Percentiles rank a stretch among this genome's conserved stretches.
Conservation (phyloP, 306 rosid genomes). For the Quercus gilva region DNA sequence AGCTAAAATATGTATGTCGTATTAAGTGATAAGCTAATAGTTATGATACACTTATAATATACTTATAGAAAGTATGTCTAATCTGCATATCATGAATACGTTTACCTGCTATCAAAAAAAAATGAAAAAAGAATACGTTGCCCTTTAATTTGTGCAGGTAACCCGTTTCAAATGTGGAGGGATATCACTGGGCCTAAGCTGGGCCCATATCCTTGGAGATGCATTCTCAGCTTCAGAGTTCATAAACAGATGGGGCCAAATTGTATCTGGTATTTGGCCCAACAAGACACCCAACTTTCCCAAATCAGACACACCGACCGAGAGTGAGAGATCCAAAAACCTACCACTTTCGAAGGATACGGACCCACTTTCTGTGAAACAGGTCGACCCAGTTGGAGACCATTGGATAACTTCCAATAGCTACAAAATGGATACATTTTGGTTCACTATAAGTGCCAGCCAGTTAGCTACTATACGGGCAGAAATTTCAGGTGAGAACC, state of each 20-base stretch:
- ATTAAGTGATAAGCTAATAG: no score
- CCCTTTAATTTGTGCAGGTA: conserved; percentile 27
- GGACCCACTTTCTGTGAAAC: conserved; percentile 42
- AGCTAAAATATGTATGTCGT: no score
- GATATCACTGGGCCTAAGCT: conserved; percentile 69
- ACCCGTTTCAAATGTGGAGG: conserved; percentile 73
- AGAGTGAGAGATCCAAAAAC: neutral
- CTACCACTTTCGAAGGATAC: neutral
- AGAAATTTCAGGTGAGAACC: conserved; percentile 34
- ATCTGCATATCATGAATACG: no score
- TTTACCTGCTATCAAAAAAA: no score
- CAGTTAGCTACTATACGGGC: conserved; percentile 44
- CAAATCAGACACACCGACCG: neutral
- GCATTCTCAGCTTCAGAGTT: conserved; percentile 48
- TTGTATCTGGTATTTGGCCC: conserved; percentile 12
- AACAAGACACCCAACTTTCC: conserved; percentile 18
- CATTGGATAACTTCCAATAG: conserved; percentile 61
- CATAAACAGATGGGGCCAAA: conserved; percentile 38
- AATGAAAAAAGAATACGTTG: no score
- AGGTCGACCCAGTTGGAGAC: conserved; percentile 71
- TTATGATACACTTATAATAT: no score
- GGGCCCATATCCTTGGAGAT: conserved; percentile 83
- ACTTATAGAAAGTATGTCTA: no score
- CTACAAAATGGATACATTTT: conserved; percentile 65
- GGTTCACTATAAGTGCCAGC: conserved; percentile 44